Base-by-base conservation (phyloP, 2,329 filamentous ascomycete species). In the Furcasterigmium furcatum region DNA sequence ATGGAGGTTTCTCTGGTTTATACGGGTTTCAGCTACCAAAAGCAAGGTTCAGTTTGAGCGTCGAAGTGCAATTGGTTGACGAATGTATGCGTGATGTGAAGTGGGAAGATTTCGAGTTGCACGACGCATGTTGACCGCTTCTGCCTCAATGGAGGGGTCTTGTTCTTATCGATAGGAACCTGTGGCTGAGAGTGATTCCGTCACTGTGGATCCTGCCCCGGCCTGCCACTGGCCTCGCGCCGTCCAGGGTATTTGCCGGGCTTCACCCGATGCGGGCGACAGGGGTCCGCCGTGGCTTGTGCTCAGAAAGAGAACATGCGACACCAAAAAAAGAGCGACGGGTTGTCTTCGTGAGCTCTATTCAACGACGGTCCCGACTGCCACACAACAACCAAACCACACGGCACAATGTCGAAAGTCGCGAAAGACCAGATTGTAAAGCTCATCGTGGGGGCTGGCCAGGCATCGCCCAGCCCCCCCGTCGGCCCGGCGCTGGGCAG, bases 401-500 rank as follows among this genome's bases (percentile, higher is more conserved):
- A 34, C 35, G 39, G 36, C 46, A 63, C 48, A 45, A 82, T 83
- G 79, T 80, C 79, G 24, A 81, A 78, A 57, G 62, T 65, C 50
- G 64, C 65, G 45, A 60, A 61, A 47, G 61, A 95, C 61, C 83
- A 88, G 69, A 84, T 97, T 49, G 91, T 99, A 65, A 99, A 97
- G 75, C 81, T 99, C 67, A 95, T 99, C 56, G 94, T 99, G 51
- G 94, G 92, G 59, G 94, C 94, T 46, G 94, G 94, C 21, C 90
- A 96, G 68, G 94, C 94, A 49, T 92, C 85, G 60, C 94, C 94
- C 24, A 95, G 91, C 70, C 94, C 94, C 27, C 94, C 94, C 5
- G 91, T 99, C 60, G 94, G 94, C 76, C 94, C 94, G 47, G 94
- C 94, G 44, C 80, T 99, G 54, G 94, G 94, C 72, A 92, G 86